A percentile compares a stretch with the other conserved stretches of the same genome.
These are phyloP conservation scores for Aspergillus ochraceoroseus DNA, from an alignment of 2,329 filamentous ascomycete genomes.

Conservation along the genomic window DNA sequence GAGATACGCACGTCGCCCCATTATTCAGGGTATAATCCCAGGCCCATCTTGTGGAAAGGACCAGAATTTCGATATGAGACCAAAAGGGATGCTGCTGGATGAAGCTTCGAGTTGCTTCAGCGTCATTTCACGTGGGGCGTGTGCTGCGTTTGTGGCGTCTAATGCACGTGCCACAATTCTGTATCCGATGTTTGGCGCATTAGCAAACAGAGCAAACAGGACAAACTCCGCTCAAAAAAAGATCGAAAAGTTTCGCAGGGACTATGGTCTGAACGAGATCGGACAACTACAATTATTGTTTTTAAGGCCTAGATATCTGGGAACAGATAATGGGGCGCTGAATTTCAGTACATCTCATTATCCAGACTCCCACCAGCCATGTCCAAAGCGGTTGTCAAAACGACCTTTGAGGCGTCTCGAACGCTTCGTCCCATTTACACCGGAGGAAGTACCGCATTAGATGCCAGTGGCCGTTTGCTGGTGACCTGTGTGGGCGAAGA, in stretches of 20 bases:
- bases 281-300: constrained; percentile 15
- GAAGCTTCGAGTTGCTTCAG: background rate
- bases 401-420: constrained; percentile 78
- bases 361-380: constrained; percentile 23
- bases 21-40: constrained; percentile 17
- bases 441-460: constrained; percentile 79
- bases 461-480: constrained; percentile 73
- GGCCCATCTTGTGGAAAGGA: constrained; percentile 3
- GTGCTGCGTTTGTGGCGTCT: constrained; percentile 21
- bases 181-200: constrained; percentile 1
- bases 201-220: constrained; percentile 33
- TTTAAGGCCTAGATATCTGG: constrained; percentile 15
- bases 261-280: constrained; percentile 14
- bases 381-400: constrained; percentile 62
- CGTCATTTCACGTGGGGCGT: constrained; percentile 17
- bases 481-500: constrained; percentile 90
- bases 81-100: background rate
- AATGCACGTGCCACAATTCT: constrained; percentile 32
- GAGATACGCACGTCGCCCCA: constrained; percentile 46
- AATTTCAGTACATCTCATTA: background rate
- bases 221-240: constrained; percentile 28
- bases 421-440: constrained; percentile 92
- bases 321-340: constrained; percentile 22
- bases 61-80: background rate
- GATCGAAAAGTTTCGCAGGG: constrained; percentile 31